Percentiles rank a stretch among this genome's conserved stretches.
These are phyloP conservation scores for Pyricularia pennisetigena DNA, from an alignment of 2,329 filamentous ascomycete genomes.

Conservation along the genomic window DNA sequence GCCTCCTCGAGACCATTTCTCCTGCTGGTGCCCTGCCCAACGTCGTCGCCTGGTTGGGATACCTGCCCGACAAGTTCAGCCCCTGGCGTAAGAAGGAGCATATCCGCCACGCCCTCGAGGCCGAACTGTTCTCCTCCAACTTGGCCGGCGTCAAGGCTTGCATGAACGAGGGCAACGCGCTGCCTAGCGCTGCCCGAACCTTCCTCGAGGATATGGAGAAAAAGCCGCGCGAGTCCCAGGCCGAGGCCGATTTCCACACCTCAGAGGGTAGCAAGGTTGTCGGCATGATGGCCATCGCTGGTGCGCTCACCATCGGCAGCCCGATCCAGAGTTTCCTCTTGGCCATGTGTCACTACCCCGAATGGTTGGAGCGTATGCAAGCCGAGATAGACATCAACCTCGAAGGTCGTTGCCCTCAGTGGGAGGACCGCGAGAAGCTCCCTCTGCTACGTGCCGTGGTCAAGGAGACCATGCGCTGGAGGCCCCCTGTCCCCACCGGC, in stretches of 20 bases:
- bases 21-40: slow-evolving; percentile 34
- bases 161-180: slow-evolving; percentile 19
- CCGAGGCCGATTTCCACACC: slow-evolving; percentile 15
- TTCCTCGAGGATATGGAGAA: slow-evolving; percentile 23
- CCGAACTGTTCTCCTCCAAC: slow-evolving; percentile 24
- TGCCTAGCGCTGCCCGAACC: slow-evolving; percentile 30
- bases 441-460: slow-evolving; percentile 37
- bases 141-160: slow-evolving; percentile 24
- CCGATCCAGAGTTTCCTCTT: slow-evolving; percentile 31
- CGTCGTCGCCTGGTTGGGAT: slow-evolving; percentile 25
- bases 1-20: slow-evolving; percentile 33
- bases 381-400: slow-evolving; percentile 37
- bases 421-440: slow-evolving; percentile 33
- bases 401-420: slow-evolving; percentile 31
- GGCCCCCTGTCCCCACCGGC: slow-evolving; percentile 43
- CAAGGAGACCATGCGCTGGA: slow-evolving; percentile 43
- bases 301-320: slow-evolving; percentile 31
- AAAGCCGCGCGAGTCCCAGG: slow-evolving; percentile 13
- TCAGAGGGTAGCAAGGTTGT: slow-evolving; percentile 30
- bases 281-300: slow-evolving; percentile 37
- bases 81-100: slow-evolving; percentile 36
- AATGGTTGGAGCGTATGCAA: slow-evolving; percentile 23
- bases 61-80: slow-evolving; percentile 26
- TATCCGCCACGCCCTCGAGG: slow-evolving; percentile 27
- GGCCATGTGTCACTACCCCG: slow-evolving; percentile 22